These are phyloP conservation scores for Thalassiosira sp. DNA, from an alignment of 352 stramenopile species.

Conservation along the genomic window DNA sequence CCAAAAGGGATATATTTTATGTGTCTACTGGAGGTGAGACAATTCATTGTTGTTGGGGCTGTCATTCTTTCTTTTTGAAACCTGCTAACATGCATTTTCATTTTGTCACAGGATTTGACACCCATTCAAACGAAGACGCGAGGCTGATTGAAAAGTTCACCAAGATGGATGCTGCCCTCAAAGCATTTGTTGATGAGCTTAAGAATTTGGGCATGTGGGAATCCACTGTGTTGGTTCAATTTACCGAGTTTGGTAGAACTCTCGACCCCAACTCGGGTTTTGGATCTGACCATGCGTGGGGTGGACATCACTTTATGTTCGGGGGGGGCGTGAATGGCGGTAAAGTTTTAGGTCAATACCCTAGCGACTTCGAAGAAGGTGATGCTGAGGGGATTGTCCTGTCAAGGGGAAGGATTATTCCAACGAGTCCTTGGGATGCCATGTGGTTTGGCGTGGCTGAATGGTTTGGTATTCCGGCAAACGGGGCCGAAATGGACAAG, in stretches of 20 bases:
- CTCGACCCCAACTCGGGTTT: constrained; percentile 65
- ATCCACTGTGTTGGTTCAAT: constrained; percentile 57
- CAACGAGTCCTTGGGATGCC: constrained; percentile 58
- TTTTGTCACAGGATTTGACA: not conserved
- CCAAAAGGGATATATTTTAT: constrained; percentile 69
- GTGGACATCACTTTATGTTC: constrained; percentile 63
- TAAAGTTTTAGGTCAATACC: constrained; percentile 71
- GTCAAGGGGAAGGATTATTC: constrained; percentile 55
- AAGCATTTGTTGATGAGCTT: constrained; percentile 68
- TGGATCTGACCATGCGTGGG: constrained; percentile 73
- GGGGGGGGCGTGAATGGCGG: constrained; percentile 67
- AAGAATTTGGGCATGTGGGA: constrained; percentile 65
- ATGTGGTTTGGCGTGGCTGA: constrained; percentile 47
- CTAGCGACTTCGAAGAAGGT: constrained; percentile 47
- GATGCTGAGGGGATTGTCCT: constrained; percentile 54
- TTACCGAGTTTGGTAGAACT: constrained; percentile 74
- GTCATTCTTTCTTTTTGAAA: not conserved
- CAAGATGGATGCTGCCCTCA: constrained; percentile 54
- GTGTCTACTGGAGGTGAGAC: constrained; percentile 42
- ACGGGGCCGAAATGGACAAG: too few species aligned
- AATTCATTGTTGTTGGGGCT: not conserved
- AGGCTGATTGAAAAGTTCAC: constrained; percentile 38
- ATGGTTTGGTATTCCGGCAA: constrained; percentile 48
- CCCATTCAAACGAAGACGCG: constrained; percentile 15
- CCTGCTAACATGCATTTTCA: not conserved